Evolutionary conservation across 345 rosid species (phyloP).

Genomic region (Firmiana major): DNA sequence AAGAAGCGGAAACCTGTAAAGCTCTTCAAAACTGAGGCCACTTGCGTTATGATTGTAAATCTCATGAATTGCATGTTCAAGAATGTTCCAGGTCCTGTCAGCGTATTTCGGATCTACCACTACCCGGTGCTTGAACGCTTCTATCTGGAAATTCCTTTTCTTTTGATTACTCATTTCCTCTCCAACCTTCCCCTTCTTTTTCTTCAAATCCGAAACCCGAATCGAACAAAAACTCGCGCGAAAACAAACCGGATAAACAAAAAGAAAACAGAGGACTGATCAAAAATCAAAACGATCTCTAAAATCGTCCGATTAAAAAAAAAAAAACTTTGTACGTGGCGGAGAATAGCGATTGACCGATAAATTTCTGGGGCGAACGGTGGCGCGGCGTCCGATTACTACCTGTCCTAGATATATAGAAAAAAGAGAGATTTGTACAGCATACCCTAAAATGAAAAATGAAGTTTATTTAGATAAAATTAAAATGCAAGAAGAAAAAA

Average conservation of each 20-base stretch:
- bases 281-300: background rate
- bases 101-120: conserved; percentile 98
- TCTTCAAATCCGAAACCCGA: conserved; percentile 15
- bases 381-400: background rate
- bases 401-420: background rate
- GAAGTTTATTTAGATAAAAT: background rate
- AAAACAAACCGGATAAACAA: background rate
- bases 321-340: background rate
- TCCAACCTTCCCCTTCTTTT: background rate
- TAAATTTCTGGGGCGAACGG: background rate
- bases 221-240: conserved; percentile 5
- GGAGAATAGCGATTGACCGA: conserved; percentile 1
- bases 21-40: conserved; percentile 97
- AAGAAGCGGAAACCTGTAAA: conserved; percentile 56
- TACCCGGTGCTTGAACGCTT: conserved; percentile 96
- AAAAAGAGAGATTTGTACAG: background rate
- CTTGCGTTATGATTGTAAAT: conserved; percentile 99
- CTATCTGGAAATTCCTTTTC: conserved; percentile 96
- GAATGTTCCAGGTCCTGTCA: conserved; percentile 95
- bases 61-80: conserved; percentile 96
- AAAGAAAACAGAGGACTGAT: background rate
- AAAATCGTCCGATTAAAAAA: background rate
- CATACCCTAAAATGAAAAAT: background rate
- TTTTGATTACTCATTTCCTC: conserved; percentile 80
- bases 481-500: background rate